Evolutionary conservation across 805 yeast genomes (phyloP), one percentile per base, ranked within the genome.

Genomic region (Lipomyces yamadae): DNA sequence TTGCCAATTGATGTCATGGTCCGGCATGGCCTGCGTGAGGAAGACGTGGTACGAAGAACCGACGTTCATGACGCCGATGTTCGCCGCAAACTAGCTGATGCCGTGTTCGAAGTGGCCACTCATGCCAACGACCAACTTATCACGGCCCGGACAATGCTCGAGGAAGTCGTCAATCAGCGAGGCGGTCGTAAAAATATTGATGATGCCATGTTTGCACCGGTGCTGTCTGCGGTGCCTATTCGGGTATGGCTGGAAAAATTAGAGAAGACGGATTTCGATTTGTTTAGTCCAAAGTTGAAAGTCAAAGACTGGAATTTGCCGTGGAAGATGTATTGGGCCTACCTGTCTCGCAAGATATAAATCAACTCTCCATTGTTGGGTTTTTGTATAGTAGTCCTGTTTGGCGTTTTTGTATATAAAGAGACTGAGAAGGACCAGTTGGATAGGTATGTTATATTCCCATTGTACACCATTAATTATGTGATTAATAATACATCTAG

Each of bases 111-210:
- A 58, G 84, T 88, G 4, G 90, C 95, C 2, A 85, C 88, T 4
- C 78, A 83, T 0, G 95, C 96, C 2, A 91, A 91, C 77, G 97
- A 91, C 75, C 97, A 91, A 76, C 74, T 91, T 2, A 75, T 91
- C 3, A 80, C 92, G 0, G 92, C 95, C 1, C 80, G 89, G 60
- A 76, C 79, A n/a, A 85, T 89, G 70, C 75, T 88, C 32, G 67
- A 72, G 0, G 74, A 79, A 39, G 75, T 84, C 13, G 79, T 78
- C 62, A 68, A 66, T 2, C 81, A 79, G 18, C 80, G 85, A n/a
- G 69, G 80, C 72, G 72, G 76, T 74, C 50, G 69, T 58, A 8
- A 72, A 75, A 60, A 69, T 72, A 45, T 74, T 74, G 68, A 77
- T 75, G 93, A 89, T 73, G 88, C 87, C 34, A 70, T 89, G 33